These are phyloP conservation scores for Centaurea solstitialis DNA, from an alignment of 129 eudicot genomes.

Conservation along the genomic window DNA sequence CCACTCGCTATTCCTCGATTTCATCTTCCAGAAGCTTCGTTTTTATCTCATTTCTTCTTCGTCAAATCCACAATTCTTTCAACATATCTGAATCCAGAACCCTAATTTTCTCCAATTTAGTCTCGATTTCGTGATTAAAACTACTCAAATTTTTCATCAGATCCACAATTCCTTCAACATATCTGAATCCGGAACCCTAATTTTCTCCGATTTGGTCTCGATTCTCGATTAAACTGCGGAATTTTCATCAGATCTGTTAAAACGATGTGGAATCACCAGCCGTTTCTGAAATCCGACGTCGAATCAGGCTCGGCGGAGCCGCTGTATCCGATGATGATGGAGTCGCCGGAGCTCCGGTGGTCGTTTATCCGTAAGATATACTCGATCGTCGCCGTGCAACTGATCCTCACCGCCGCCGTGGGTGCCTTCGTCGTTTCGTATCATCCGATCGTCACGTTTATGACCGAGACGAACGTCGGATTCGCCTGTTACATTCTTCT, in stretches of 20 bases:
- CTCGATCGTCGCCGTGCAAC: conserved; percentile 63
- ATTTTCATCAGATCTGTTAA: not conserved
- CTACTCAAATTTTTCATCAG: not conserved
- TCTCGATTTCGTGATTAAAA: no score
- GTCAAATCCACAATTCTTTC: conserved; percentile 8
- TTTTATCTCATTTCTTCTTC: no score
- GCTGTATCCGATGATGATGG: conserved; percentile 73
- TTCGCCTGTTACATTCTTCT: conserved; percentile 63
- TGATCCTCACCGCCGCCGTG: conserved; percentile 72
- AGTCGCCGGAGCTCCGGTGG: conserved; percentile 81
- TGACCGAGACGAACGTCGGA: conserved; percentile 61
- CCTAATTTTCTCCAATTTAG: no score
- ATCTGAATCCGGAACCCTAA: conserved; percentile 26
- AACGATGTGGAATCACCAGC: conserved; percentile 59
- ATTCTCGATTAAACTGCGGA: not conserved
- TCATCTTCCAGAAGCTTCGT: not conserved
- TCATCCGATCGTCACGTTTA: conserved; percentile 54
- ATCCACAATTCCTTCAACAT: conserved; percentile 12
- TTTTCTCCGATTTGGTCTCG: not conserved
- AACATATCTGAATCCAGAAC: not conserved
- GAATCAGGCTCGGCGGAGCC: conserved; percentile 52
- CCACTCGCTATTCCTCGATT: not conserved
- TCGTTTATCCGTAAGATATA: conserved; percentile 80
- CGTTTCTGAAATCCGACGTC: conserved; percentile 54
- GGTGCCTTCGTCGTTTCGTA: conserved; percentile 66